phyloP scores from a whole-genome alignment of 1,284 basidiomycete species.

The Tilletia caries region DNA sequence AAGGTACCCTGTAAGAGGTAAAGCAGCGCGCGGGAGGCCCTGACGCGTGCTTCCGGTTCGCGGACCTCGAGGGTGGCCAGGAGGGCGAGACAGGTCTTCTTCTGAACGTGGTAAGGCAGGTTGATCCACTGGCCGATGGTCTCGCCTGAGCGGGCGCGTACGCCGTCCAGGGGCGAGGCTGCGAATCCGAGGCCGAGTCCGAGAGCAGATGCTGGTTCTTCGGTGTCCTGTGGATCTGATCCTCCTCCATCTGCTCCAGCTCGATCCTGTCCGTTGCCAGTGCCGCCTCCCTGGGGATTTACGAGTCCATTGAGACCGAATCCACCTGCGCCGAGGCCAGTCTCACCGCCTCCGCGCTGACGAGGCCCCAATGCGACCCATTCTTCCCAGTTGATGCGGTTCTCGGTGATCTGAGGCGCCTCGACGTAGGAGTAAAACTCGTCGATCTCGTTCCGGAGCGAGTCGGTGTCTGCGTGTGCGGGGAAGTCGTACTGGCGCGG shows the following conservation, averaged over 20 bases:
- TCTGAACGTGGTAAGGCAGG: constrained; percentile 34
- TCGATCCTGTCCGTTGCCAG: constrained; percentile 13
- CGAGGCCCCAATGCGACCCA: constrained; percentile 31
- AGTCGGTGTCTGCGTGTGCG: constrained; percentile 71
- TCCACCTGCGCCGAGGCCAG: constrained; percentile 4
- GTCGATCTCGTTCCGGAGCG: constrained; percentile 89
- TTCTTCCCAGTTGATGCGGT: constrained; percentile 79
- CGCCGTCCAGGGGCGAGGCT: neutral
- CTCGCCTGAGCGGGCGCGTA: constrained; percentile 14
- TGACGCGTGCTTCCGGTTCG: constrained; percentile 40
- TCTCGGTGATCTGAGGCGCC: constrained; percentile 83
- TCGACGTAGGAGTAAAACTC: constrained; percentile 99
- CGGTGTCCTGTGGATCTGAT: too few species aligned
- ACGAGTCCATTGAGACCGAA: neutral
- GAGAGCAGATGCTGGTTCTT: too few species aligned
- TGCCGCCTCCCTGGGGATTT: neutral
- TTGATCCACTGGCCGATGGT: constrained; percentile 41
- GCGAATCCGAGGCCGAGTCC: constrained; percentile 33
- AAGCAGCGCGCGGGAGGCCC: constrained; percentile 40
- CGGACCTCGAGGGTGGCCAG: constrained; percentile 43
- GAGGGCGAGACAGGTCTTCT: constrained; percentile 38
- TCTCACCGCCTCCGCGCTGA: constrained; percentile 11
- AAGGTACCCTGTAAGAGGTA: constrained; percentile 69
- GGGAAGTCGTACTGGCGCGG: constrained; percentile 37
- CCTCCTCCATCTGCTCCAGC: too few species aligned